Base-by-base conservation (phyloP, 2,329 filamentous ascomycete genomes). In the Cercospora zeae-maydis region DNA sequence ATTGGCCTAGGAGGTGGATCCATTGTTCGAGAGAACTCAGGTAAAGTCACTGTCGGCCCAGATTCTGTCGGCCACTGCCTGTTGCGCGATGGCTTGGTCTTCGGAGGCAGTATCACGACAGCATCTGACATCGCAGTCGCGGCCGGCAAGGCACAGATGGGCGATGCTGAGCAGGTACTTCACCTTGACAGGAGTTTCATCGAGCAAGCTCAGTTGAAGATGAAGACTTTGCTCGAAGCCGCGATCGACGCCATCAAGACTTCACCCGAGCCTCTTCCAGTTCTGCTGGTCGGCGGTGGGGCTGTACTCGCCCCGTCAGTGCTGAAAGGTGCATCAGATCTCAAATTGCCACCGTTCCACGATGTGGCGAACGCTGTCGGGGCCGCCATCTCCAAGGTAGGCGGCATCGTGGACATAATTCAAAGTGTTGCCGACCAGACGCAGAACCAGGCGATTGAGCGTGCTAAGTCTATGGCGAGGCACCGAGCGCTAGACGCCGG, bases 321-420 rank as follows among this genome's bases (percentile, higher is more conserved):
- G 0, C 76, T 86, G 6, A 74, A 77, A 0, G 83, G 83, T 0
- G 83, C 84, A 0, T 76, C 78, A 6, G 76, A 81, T 64, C 79
- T 82, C 61, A 81, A 83, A 7, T 75, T 78, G 4, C 84, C 84
- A 0, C 78, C 80, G 1, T 81, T 81, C 55, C 77, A 83, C 31
- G 83, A 82, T 61, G 83, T 82, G 0, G 84, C 84, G 3, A 87
- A 87, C 70, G 84, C 85, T 0, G 82, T 87, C 2, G 85, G 85
- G 5, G 84, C 85, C 0, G 85, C 85, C 0, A 84, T 85, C 33
- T 82, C 82, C 2, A 83, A 83, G 58, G 80, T 85, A 0, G 80
- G 80, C 2, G 83, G 82, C 0, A 79, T 80, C 9, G 75, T 85
- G 1, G 83, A 86, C 60, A 74, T 80, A 1, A 80, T 85, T n/a